A percentile compares a stretch with the other conserved stretches of the same genome.
Evolutionary conservation across 2,329 filamentous ascomycete species (phyloP).

Genomic region (Dactylonectria macrodidyma): DNA sequence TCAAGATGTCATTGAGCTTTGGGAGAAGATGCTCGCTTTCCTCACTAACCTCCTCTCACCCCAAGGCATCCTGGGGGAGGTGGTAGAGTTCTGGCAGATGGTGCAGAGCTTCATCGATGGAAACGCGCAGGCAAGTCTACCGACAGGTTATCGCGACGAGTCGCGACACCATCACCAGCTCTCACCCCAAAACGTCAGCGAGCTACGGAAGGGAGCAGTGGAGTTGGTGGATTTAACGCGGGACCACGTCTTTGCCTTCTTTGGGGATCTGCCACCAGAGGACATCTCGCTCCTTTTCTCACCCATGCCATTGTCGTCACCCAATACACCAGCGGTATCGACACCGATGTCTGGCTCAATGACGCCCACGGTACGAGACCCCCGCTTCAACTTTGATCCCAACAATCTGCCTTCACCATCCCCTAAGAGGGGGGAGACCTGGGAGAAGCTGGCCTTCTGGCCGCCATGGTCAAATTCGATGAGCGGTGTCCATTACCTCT

Average conservation of each 20-base stretch:
- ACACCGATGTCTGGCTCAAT: constrained; percentile 53
- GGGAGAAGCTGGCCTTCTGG: constrained; percentile 98
- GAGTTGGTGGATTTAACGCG: constrained; percentile 89
- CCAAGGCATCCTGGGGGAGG: constrained; percentile 87
- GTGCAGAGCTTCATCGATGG: constrained; percentile 92
- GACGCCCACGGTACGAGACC: constrained; percentile 74
- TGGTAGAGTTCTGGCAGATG: constrained; percentile 95
- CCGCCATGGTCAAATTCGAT: constrained; percentile 93
- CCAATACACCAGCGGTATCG: constrained; percentile 64
- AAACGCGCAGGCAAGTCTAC: constrained; percentile 84
- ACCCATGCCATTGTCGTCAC: constrained; percentile 80
- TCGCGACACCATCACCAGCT: constrained; percentile 87
- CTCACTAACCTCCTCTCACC: constrained; percentile 81
- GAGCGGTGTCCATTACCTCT: constrained; percentile 91
- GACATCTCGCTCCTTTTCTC: constrained; percentile 92
- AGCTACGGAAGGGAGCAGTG: constrained; percentile 82
- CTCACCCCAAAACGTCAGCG: constrained; percentile 76
- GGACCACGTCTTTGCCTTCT: constrained; percentile 85
- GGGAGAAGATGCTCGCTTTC: constrained; percentile 88
- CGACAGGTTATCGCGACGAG: constrained; percentile 85
- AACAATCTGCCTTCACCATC: constrained; percentile 83
- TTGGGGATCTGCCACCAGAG: constrained; percentile 89
- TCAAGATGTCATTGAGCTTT: constrained; percentile 86
- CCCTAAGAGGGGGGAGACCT: constrained; percentile 84
- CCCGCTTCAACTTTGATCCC: constrained; percentile 84